These are phyloP conservation scores for Pyronema omphalodes DNA, from an alignment of 495 filamentous ascomycete species.

Conservation along the genomic window DNA sequence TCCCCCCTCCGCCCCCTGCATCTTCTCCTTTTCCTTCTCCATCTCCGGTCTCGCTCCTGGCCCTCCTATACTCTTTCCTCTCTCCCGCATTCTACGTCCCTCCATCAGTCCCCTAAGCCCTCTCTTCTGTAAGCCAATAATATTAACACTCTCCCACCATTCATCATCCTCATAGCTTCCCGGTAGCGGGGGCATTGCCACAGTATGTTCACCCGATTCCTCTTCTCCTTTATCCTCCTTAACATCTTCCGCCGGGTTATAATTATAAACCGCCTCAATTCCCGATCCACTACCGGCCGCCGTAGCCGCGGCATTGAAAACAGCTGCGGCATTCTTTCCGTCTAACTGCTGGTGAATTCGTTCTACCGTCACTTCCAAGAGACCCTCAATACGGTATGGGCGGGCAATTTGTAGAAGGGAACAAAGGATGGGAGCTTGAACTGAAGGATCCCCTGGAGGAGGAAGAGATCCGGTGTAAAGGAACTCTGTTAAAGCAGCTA, in stretches of 20 bases:
- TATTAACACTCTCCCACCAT: slow-evolving; percentile 69
- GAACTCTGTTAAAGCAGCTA: slow-evolving; percentile 75
- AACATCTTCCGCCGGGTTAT: background rate
- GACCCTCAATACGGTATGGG: slow-evolving; percentile 79
- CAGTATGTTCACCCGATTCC: slow-evolving; percentile 13
- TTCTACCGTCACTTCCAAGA: slow-evolving; percentile 80
- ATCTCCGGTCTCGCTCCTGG: background rate
- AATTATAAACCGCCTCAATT: slow-evolving; percentile 3
- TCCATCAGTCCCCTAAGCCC: slow-evolving; percentile 90
- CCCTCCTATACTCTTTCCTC: slow-evolving; percentile 30
- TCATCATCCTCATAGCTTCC: slow-evolving; percentile 42
- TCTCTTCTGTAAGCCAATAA: slow-evolving; percentile 91
- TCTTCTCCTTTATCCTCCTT: slow-evolving; percentile 12
- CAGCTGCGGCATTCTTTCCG: slow-evolving; percentile 79
- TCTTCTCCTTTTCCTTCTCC: background rate
- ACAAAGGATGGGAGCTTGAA: slow-evolving; percentile 88
- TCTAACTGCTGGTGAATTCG: slow-evolving; percentile 81
- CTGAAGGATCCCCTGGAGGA: slow-evolving; percentile 51
- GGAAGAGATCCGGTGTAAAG: slow-evolving; percentile 84
- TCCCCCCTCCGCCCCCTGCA: too few relatives aligned
- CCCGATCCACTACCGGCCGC: slow-evolving; percentile 66
- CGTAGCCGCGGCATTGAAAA: slow-evolving; percentile 98
- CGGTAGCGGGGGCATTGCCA: slow-evolving; percentile 1
- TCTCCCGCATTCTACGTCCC: slow-evolving; percentile 66
- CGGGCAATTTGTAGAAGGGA: slow-evolving; percentile 84